Base-by-base conservation (phyloP, 2,329 filamentous ascomycete genomes). In the Rutstroemia sp. region DNA sequence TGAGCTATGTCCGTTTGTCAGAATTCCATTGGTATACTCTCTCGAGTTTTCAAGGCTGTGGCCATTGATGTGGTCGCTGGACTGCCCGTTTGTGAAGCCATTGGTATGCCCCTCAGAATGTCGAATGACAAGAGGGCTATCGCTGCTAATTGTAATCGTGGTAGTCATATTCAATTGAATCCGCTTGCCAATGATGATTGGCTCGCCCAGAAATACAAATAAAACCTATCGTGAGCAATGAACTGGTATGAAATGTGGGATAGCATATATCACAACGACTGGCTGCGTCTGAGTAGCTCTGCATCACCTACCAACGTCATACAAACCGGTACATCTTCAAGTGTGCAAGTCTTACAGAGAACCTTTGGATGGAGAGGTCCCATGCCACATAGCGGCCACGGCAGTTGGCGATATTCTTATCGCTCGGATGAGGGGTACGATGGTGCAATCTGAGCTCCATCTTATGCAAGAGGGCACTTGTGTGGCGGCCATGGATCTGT, bases 1-100 rank as follows among this genome's bases (percentile, higher is more conserved):
- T n/a, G 54, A n/a, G 18, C 59, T 25, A 47, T 62, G 21, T 34
- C 54, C 41, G 30, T 52, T 56, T 5, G 42, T 46, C n/a, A 16
- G 5, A 45, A 30, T 34, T 42, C 54, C 54, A 52, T 56, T 56
- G 21, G 41, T 56, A 5, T 30, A 19, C 27, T 21, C 30, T 9
- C 12, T 14, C 10, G 12, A 12, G 12, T 34, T 9, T 12, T 5
- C 30, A 34, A 9, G 12, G 4, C 3, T 34, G 30, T 34, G 10
- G 30, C 12, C 51, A 19, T 18, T 16, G 4, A 12, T 14, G 10
- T 34, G 30, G 30, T 34, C 51, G 30, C 30, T 16, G 2, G 19
- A 4, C 18, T 54, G 51, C 5, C 30, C 41, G 46, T 37, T 49
- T 14, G 9, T 19, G 14, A 14, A 12, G 9, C 42, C 52, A 49